Base-by-base conservation (phyloP, 225 moss, liverwort and hornwort species). In the Antitrichia curtipendula region DNA sequence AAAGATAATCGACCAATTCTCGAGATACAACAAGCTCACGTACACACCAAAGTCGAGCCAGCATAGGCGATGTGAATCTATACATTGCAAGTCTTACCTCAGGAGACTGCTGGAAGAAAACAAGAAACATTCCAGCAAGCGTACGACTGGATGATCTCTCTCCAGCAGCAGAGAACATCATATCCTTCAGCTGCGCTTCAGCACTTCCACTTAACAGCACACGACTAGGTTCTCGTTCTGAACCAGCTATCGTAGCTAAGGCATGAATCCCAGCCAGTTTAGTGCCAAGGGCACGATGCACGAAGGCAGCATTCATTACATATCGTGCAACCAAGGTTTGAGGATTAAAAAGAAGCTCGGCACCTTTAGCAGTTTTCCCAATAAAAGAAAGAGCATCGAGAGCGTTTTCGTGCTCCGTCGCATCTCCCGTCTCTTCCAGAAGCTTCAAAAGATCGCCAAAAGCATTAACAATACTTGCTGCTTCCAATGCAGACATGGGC, bases 261-360 rank as follows among this genome's bases (percentile, higher is more conserved):
- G 94, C 95, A 88, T 97, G 96, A 57, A 97, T 91, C 18, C 95
- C 97, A 47, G 95, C 96, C 89, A 97, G 60, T 87, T 96, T 95
- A 29, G 90, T 91, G 16, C 95, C 93, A 43, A 91, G 90, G 84
- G 89, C 88, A 84, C 93, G 93, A 89, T 93, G 92, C 80, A 90
- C 86, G 80, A 97, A 96, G 56, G 95, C 95, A 85, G 95, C 95
- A 78, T 94, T 93, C 65, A 91, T 89, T 84, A 94, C 85, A 68
- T 93, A 93, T 21, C 87, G 93, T 27, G 87, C 95, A 77, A 94
- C 90, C 81, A 94, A 88, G 10, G 93, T 92, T 59, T 58, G 88
- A 66, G 91, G 88, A 86, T 92, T 59, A 32, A 96, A 95, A 11
- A 97, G 81, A 59, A 97, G 95, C 89, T 95, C 95, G 72, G 95